Conservation (phyloP, 2,329 filamentous ascomycete species). For the Penicillium expansum region DNA sequence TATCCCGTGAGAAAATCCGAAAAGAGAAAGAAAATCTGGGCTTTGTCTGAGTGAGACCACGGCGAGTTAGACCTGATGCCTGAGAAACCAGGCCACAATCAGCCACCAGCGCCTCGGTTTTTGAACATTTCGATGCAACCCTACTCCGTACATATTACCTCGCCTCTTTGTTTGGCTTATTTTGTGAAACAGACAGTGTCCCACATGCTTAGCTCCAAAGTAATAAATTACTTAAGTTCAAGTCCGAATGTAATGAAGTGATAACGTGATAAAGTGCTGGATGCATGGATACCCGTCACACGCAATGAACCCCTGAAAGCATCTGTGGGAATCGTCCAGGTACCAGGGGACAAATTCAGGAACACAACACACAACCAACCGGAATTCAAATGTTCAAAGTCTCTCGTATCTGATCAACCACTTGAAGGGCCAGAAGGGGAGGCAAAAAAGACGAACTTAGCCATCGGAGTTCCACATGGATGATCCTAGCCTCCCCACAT, state of each 20-base stretch:
- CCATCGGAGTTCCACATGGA: conserved; percentile 8
- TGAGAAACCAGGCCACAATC: neutral
- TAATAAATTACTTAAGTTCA: neutral
- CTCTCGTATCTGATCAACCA: neutral
- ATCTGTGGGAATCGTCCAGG: neutral
- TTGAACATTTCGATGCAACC: neutral
- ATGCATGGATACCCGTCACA: neutral
- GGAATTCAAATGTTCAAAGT: neutral
- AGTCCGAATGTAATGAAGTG: neutral
- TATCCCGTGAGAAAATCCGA: neutral
- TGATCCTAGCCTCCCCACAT: conserved; percentile 4
- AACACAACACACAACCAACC: conserved; percentile 2
- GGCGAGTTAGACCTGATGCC: neutral
- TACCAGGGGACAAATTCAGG: conserved; percentile 4
- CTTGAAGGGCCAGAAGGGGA: neutral
- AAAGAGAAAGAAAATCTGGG: neutral
- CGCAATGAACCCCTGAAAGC: neutral
- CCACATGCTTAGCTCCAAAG: neutral
- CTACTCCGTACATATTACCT: neutral
- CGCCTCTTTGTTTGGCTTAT: conserved; percentile 1
- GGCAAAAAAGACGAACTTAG: neutral
- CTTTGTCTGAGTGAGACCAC: neutral
- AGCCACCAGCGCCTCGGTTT: conserved; percentile 1
- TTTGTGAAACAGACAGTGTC: neutral
- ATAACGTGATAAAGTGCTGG: neutral